These are phyloP conservation scores for Dryadomyces quercivorus DNA, from an alignment of 2,329 filamentous ascomycete genomes.

Conservation along the genomic window DNA sequence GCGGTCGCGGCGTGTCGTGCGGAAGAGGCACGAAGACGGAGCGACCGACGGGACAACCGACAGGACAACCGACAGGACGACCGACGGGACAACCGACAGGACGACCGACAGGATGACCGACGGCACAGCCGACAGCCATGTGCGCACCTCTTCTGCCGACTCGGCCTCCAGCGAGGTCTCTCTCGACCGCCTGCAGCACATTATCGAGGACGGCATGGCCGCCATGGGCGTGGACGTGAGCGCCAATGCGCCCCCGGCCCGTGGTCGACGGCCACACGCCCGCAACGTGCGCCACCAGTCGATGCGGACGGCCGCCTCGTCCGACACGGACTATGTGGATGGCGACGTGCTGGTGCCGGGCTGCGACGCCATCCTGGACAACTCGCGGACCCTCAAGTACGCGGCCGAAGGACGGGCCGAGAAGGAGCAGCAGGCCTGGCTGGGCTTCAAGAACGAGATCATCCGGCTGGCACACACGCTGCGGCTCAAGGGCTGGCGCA, in stretches of 20 bases:
- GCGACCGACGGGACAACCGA: constrained; percentile 23
- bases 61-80: background rate
- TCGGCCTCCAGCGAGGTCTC: constrained; percentile 61
- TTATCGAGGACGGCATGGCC: constrained; percentile 56
- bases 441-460: constrained; percentile 84
- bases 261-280: constrained; percentile 17
- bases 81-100: constrained; percentile 23
- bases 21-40: constrained; percentile 13
- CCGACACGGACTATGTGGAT: constrained; percentile 77
- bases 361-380: constrained; percentile 78
- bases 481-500: constrained; percentile 81
- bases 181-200: constrained; percentile 69
- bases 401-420: constrained; percentile 28
- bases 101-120: background rate
- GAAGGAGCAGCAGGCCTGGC: constrained; percentile 68
- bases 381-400: constrained; percentile 78
- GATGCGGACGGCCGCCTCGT: constrained; percentile 47
- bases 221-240: constrained; percentile 32
- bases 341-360: constrained; percentile 72
- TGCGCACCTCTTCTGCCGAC: constrained; percentile 41
- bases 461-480: constrained; percentile 81
- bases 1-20: constrained; percentile 32
- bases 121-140: constrained; percentile 1
- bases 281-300: constrained; percentile 23
- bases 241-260: background rate